Percentiles rank a stretch among this genome's conserved stretches.
These are phyloP conservation scores for Fusarium metavorans DNA, from an alignment of 2,329 filamentous ascomycete genomes.

Conservation along the genomic window DNA sequence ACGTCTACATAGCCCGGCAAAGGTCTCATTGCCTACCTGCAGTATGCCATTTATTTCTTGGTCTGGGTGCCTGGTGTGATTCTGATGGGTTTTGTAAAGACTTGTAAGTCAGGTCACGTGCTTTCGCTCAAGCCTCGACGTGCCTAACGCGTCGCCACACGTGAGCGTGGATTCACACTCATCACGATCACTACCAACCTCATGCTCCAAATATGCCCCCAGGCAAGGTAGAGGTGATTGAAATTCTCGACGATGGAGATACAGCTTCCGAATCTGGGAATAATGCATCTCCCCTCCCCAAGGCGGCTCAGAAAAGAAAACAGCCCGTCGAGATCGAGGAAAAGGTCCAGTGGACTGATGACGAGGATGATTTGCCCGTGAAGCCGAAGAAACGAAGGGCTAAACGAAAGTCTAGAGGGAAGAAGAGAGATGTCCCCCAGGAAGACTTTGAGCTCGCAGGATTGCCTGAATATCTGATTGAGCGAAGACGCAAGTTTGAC, in stretches of 20 bases:
- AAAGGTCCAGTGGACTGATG: conserved; percentile 68
- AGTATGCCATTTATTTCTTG: no score
- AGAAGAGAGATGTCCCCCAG: conserved; percentile 51
- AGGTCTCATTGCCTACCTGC: no score
- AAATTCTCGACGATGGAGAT: conserved; percentile 43
- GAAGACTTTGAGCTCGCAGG: conserved; percentile 56
- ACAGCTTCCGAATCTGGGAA: conserved; percentile 37
- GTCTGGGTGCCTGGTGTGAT: not conserved
- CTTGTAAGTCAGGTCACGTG: conserved; percentile 35
- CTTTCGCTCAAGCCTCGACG: conserved; percentile 28
- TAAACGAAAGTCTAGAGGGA: conserved; percentile 47
- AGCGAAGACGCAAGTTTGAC: conserved; percentile 78
- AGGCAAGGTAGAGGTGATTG: conserved; percentile 35
- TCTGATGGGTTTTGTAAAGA: not conserved
- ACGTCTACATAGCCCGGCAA: no score
- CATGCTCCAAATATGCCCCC: conserved; percentile 27
- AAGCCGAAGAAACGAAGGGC: conserved; percentile 56
- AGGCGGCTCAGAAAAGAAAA: conserved; percentile 53
- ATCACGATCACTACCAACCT: conserved; percentile 1
- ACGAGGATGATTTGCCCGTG: conserved; percentile 71
- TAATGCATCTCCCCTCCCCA: conserved; percentile 7
- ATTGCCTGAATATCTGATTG: conserved; percentile 75
- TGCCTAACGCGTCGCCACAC: conserved; percentile 30
- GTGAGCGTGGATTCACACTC: not conserved
- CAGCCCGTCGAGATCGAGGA: conserved; percentile 52